Percentiles rank a stretch among this genome's conserved stretches.
phyloP scores from a whole-genome alignment of 2,329 filamentous ascomycete species.

The Colletotrichum sp. region DNA sequence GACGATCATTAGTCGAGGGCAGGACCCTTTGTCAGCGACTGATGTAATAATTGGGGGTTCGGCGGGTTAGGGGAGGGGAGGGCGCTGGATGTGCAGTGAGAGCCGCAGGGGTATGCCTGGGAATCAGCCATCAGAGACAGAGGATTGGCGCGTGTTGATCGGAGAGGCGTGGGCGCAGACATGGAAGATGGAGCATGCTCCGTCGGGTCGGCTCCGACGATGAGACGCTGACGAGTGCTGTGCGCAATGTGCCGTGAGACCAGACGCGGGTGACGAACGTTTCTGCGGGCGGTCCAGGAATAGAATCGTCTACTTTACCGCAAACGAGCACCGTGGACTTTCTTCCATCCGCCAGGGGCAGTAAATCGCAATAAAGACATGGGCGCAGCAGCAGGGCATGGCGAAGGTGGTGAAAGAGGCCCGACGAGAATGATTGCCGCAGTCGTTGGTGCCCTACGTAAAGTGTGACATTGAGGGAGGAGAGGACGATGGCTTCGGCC shows the following conservation, averaged over 20 bases:
- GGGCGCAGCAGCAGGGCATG: background rate
- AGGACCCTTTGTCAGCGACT: background rate
- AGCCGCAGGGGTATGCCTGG: conserved; percentile 13
- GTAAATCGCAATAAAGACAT: background rate
- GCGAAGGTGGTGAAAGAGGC: background rate
- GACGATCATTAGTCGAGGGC: conserved; percentile 4
- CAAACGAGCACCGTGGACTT: background rate
- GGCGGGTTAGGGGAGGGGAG: background rate
- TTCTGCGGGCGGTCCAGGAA: background rate
- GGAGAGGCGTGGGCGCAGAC: background rate
- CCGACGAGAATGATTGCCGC: background rate
- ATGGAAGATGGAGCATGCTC: background rate
- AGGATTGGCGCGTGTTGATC: background rate
- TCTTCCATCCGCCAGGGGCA: background rate
- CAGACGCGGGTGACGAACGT: background rate
- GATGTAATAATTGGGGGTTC: background rate
- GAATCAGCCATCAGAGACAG: background rate
- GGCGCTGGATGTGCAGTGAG: background rate
- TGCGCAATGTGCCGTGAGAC: background rate
- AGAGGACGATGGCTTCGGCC: background rate
- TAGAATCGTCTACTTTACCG: background rate
- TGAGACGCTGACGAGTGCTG: background rate
- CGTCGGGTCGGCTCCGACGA: conserved; percentile 15
- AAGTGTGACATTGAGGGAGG: background rate
- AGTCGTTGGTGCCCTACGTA: background rate